Conservation (phyloP, 495 filamentous ascomycete genomes). For the Annulohypoxylon nitens region DNA sequence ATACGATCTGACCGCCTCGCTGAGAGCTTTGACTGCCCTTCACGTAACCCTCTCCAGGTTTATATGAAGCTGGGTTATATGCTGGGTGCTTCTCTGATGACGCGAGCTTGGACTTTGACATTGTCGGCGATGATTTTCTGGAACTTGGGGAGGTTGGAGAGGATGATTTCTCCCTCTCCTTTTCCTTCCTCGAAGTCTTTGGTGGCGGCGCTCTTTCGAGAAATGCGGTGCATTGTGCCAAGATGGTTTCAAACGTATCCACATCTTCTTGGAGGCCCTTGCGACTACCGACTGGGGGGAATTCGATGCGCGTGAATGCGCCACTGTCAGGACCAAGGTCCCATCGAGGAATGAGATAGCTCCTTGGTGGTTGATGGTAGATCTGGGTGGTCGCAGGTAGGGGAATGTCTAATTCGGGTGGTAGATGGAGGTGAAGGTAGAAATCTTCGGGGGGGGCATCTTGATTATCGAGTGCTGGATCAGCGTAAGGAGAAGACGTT, state of each 20-base stretch:
- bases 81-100: conserved; percentile 62
- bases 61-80: conserved; percentile 86
- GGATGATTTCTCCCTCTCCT: conserved; percentile 68
- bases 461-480: conserved; percentile 67
- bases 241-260: conserved; percentile 95
- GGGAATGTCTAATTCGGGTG: conserved; percentile 92
- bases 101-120: conserved; percentile 55
- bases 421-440: conserved; percentile 92
- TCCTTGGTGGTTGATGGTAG: conserved; percentile 88
- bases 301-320: conserved; percentile 91
- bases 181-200: conserved; percentile 54
- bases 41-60: conserved; percentile 82
- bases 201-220: conserved; percentile 79
- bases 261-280: conserved; percentile 88
- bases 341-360: conserved; percentile 94
- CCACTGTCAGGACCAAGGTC: conserved; percentile 87
- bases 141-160: conserved; percentile 55
- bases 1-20: conserved; percentile 81
- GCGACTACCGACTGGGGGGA: conserved; percentile 76
- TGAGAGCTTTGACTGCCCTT: conserved; percentile 64
- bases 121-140: conserved; percentile 53
- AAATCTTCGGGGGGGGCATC: conserved; percentile 86
- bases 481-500: conserved; percentile 78
- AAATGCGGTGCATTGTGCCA: conserved; percentile 95
- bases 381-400: conserved; percentile 94